These are phyloP conservation scores for Beauveria sp. DNA, from an alignment of 2,329 filamentous ascomycete species.

Conservation along the genomic window DNA sequence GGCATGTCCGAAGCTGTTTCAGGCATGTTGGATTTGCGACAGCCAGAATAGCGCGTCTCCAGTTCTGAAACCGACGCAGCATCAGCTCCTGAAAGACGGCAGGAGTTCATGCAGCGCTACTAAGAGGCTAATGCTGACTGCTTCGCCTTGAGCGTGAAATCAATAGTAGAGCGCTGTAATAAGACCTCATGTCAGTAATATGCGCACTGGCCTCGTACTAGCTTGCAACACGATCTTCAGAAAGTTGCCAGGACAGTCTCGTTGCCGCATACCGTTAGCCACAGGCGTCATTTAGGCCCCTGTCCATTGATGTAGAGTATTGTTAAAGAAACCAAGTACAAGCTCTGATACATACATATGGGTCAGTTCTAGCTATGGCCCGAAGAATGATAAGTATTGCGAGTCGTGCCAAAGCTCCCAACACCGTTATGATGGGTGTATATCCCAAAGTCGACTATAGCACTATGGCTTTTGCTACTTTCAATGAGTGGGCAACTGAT, in stretches of 20 bases:
- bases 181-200: not conserved
- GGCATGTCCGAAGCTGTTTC: constrained; percentile 6
- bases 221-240: not conserved
- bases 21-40: constrained; percentile 2
- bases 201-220: not conserved
- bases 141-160: not conserved
- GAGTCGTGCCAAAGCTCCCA: not conserved
- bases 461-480: not conserved
- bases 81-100: constrained; percentile 5
- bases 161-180: not conserved
- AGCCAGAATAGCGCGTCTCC: constrained; percentile 1
- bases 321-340: not conserved
- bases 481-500: not conserved
- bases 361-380: not conserved
- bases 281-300: not conserved
- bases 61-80: constrained; percentile 7
- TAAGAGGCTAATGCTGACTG: not conserved
- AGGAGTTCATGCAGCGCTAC: not conserved
- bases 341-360: not conserved
- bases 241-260: not conserved
- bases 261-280: not conserved
- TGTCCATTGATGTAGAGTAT: not conserved
- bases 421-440: not conserved
- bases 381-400: not conserved
- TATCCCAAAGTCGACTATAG: not conserved